Evolutionary conservation across 1,139 yeast genomes (phyloP), one percentile per base, ranked within the genome.

Genomic region (Suhomyces bolitotheri): DNA sequence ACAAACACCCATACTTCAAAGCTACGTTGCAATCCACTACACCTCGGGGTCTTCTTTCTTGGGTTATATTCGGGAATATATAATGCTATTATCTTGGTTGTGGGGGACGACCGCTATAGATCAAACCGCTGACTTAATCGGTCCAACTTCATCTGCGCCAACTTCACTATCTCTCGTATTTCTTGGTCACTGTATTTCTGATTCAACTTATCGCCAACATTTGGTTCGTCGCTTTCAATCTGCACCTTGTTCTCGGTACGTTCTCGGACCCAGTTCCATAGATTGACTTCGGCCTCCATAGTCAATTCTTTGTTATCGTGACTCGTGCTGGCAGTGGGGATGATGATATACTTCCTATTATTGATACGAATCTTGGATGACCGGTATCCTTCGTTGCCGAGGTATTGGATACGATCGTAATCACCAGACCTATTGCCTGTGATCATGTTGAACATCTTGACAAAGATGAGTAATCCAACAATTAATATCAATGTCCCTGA

Each of bases 251-350:
- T 50, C 5, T 54, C 60, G 32, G 71, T 71, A 34, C 85, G 71
- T 29, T 74, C 75, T 37, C 79, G 77, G 28, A 88, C 72, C 96
- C 96, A 89, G 33, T 78, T 73, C 96, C 96, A 89, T 38, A 89
- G 58, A 26, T 75, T 73, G 25, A 73, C 71, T 57, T 88, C 95
- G 40, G 80, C 76, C 38, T 72, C 67, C 43, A 68, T 49, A 34
- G 60, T 51, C 34, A 58, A 45, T 27, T 56, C 48, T 10, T 55
- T 56, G 40, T 65, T 62, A 33, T 62, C 58, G 36, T 74, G 54
- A 15, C 60, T 60, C 12, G 74, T 56, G 6, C 71, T 73, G 29
- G 69, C 54, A 8, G 71, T 61, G 2, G 82, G 81, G 21, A 76
- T 57, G 16, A 73, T 60, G 36, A 69, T 53, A 45, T 63, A 77